These are phyloP conservation scores for Phytophthora litchii DNA, from an alignment of 352 stramenopile genomes.

Conservation along the genomic window DNA sequence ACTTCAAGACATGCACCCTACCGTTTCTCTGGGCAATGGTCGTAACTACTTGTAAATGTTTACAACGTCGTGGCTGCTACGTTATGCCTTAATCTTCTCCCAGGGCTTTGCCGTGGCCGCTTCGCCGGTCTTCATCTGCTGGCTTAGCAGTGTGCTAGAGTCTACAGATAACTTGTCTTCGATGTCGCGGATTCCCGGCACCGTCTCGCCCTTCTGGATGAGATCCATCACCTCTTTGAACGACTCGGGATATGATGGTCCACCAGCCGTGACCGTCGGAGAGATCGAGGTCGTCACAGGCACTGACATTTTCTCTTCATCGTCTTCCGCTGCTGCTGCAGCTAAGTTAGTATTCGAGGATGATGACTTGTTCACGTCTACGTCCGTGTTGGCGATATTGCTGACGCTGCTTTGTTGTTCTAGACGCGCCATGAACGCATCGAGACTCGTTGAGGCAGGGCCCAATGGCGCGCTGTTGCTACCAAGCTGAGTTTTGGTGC, in stretches of 20 bases:
- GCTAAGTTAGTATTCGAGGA: slow-evolving; percentile 3
- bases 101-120: slow-evolving; percentile 41
- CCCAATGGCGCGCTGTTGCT: not conserved
- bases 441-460: slow-evolving; percentile 36
- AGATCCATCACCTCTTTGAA: slow-evolving; percentile 81
- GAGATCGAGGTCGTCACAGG: slow-evolving; percentile 16
- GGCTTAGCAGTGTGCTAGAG: slow-evolving; percentile 33
- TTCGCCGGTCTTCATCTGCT: slow-evolving; percentile 29
- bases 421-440: slow-evolving; percentile 61
- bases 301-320: slow-evolving; percentile 41
- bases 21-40: not conserved
- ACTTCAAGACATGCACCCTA: slow-evolving; percentile 16
- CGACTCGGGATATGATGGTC: slow-evolving; percentile 66
- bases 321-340: not conserved
- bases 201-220: slow-evolving; percentile 70
- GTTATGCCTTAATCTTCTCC: slow-evolving; percentile 45
- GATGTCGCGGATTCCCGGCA: slow-evolving; percentile 78
- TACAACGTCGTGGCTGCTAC: slow-evolving; percentile 10
- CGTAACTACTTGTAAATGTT: not conserved
- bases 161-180: slow-evolving; percentile 79
- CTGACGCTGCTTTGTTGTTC: slow-evolving; percentile 52
- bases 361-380: slow-evolving; percentile 19
- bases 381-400: slow-evolving; percentile 29
- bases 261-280: slow-evolving; percentile 21
- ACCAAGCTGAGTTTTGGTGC: slow-evolving; percentile 4